Percentiles rank a stretch among this genome's conserved stretches.
These are phyloP conservation scores for Lotmaria passim DNA, from an alignment of 208 protist genomes.

Conservation along the genomic window DNA sequence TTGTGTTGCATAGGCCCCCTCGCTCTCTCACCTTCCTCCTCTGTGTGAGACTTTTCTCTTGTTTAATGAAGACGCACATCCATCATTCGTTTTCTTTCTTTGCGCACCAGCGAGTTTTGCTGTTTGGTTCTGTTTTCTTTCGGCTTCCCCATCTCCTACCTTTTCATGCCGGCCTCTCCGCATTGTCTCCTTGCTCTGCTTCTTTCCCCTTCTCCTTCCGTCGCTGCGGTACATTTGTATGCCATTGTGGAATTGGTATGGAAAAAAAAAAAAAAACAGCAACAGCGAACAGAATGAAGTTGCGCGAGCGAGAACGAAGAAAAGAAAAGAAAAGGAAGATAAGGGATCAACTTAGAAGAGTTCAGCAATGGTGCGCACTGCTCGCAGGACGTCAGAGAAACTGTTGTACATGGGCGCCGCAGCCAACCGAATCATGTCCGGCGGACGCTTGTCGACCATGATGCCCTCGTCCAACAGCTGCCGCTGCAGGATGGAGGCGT, in stretches of 20 bases:
- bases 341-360: constrained; percentile 36
- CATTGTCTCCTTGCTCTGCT: too few species aligned
- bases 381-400: constrained; percentile 88
- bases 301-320: not conserved
- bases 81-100: too few species aligned
- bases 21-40: too few species aligned
- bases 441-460: constrained; percentile 56
- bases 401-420: constrained; percentile 94
- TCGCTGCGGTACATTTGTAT: not conserved
- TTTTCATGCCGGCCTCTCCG: too few species aligned
- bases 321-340: not conserved
- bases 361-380: constrained; percentile 52
- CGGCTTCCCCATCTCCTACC: too few species aligned
- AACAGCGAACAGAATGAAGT: not conserved
- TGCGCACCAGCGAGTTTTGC: too few species aligned
- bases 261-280: not conserved
- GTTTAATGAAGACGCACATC: too few species aligned
- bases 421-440: constrained; percentile 76
- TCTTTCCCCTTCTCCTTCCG: not conserved
- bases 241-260: too few species aligned
- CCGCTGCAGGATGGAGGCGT: constrained; percentile 53
- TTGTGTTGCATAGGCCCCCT: too few species aligned
- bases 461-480: constrained; percentile 61
- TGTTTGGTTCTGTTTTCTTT: too few species aligned
- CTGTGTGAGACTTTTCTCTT: too few species aligned